phyloP scores from a whole-genome alignment of 495 filamentous ascomycete genomes.

The Aspergillus ellipticus region DNA sequence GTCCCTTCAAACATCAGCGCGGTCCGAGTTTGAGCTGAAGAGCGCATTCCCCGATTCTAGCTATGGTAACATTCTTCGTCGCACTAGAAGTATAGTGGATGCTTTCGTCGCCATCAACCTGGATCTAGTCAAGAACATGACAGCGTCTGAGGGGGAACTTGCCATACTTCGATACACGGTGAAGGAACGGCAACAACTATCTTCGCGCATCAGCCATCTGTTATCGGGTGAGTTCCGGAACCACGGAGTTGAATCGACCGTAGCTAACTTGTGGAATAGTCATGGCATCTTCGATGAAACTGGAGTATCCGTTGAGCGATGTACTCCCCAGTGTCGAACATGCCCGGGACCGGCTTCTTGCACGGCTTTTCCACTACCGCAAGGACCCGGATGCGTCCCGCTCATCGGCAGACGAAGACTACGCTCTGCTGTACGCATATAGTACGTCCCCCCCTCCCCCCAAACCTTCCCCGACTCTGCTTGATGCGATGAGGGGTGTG shows the following conservation, averaged over 20 bases:
- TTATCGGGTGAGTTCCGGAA: constrained; percentile 59
- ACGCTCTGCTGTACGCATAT: constrained; percentile 70
- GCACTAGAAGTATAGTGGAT: constrained; percentile 80
- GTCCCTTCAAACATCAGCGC: constrained; percentile 65
- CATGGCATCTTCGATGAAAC: constrained; percentile 84
- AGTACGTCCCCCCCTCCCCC: constrained; percentile 40
- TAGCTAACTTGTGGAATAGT: constrained; percentile 46
- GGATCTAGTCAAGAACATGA: constrained; percentile 76
- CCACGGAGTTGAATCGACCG: not conserved
- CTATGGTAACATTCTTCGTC: constrained; percentile 68
- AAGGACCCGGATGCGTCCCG: constrained; percentile 56
- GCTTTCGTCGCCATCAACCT: constrained; percentile 94
- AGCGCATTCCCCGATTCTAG: constrained; percentile 73
- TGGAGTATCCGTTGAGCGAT: constrained; percentile 89
- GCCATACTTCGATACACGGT: constrained; percentile 74
- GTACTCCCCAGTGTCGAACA: constrained; percentile 78
- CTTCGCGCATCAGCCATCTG: constrained; percentile 84
- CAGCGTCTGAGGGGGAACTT: constrained; percentile 73
- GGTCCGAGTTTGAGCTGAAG: constrained; percentile 76
- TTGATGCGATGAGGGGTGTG: not conserved
- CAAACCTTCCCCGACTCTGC: constrained; percentile 1
- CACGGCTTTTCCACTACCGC: constrained; percentile 82
- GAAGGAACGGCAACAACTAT: constrained; percentile 73
- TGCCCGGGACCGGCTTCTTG: constrained; percentile 77
- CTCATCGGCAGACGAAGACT: constrained; percentile 61